Evolutionary conservation across 352 stramenopile species (phyloP).

Genomic region (Phytophthora crassamura): DNA sequence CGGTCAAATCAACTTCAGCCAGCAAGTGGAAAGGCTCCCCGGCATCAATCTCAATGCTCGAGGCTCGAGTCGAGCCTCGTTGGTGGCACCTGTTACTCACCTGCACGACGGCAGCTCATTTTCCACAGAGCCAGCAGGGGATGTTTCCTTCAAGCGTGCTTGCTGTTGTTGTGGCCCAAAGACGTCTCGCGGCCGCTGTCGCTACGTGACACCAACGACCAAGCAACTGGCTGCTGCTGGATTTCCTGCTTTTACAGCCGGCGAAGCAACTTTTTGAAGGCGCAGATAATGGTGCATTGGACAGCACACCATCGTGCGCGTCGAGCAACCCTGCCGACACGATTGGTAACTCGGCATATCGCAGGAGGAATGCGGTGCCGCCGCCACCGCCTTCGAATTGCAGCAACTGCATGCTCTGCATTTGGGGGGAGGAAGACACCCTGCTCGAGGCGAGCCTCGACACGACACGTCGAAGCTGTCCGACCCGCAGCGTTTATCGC

Average conservation of each 20-base stretch:
- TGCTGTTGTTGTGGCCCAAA: no score
- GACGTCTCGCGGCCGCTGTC: background rate
- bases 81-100: slow-evolving; percentile 15
- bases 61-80: no score
- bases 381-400: background rate
- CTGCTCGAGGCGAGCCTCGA: no score
- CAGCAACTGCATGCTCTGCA: no score
- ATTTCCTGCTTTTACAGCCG: slow-evolving; percentile 16
- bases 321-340: background rate
- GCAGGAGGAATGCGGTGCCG: slow-evolving; percentile 2
- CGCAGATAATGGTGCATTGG: no score
- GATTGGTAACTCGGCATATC: slow-evolving; percentile 13
- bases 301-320: no score
- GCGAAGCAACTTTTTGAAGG: background rate
- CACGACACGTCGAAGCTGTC: slow-evolving; percentile 29
- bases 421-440: no score
- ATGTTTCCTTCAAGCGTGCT: slow-evolving; percentile 4
- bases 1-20: background rate
- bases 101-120: slow-evolving; percentile 11
- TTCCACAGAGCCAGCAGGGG: slow-evolving; percentile 25
- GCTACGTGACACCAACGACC: background rate
- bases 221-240: slow-evolving; percentile 11
- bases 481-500: slow-evolving; percentile 23
- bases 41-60: no score
- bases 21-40: no score